phyloP scores from a whole-genome alignment of 1,284 basidiomycete species.

The Athelia psychrophila region DNA sequence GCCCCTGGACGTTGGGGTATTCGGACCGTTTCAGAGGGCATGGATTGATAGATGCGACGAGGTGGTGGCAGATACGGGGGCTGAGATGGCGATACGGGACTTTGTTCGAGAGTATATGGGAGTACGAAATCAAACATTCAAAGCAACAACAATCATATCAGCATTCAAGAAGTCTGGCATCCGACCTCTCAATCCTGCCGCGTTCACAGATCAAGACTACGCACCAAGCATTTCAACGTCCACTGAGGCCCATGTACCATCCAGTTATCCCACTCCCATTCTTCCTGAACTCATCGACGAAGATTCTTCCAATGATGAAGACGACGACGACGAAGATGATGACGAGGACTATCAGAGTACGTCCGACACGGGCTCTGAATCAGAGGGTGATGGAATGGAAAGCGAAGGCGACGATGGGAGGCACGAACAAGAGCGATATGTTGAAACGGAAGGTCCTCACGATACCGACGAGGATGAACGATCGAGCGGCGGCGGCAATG shows the following conservation, averaged over 20 bases:
- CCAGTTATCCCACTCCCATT: neutral
- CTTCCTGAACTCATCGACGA: neutral
- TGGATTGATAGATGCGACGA: slow-evolving; percentile 8
- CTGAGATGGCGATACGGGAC: slow-evolving; percentile 1
- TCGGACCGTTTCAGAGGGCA: slow-evolving; percentile 8
- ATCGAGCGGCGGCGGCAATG: no score
- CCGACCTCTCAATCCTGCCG: slow-evolving; percentile 3
- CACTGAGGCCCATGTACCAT: neutral
- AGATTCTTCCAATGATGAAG: neutral
- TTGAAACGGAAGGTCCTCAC: no score
- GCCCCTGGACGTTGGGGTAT: slow-evolving; percentile 15
- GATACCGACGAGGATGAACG: no score
- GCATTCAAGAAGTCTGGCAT: slow-evolving; percentile 7
- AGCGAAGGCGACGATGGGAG: neutral
- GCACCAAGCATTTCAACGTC: slow-evolving; percentile 5
- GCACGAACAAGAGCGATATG: no score
- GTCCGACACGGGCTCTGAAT: neutral
- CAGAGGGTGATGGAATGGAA: neutral
- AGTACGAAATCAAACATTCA: slow-evolving; percentile 1
- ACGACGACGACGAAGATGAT: neutral
- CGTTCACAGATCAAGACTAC: slow-evolving; percentile 6
- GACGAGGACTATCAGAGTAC: neutral
- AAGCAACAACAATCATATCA: neutral
- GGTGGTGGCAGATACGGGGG: slow-evolving; percentile 2
- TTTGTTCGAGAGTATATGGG: slow-evolving; percentile 7